A percentile compares a stretch with the other conserved stretches of the same genome.
phyloP scores from a whole-genome alignment of 441 rosid species.

The Rhodomyrtus psidioides region DNA sequence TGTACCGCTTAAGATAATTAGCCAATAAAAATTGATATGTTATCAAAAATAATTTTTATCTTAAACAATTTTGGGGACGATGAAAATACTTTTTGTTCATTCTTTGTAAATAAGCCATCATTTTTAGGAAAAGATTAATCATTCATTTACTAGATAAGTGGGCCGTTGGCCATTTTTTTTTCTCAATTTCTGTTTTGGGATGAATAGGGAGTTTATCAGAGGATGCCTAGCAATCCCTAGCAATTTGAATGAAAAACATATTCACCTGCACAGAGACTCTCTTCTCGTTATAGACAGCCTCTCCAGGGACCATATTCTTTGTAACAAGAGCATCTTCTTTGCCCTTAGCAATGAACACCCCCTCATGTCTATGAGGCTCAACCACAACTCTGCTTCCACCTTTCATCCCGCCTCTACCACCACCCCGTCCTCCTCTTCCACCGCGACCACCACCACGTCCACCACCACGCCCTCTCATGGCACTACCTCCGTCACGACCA shows the following conservation, averaged over 20 bases:
- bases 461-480: slow-evolving; percentile 22
- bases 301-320: slow-evolving; percentile 89
- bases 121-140: too few species aligned
- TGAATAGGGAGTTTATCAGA: neutral
- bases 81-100: too few species aligned
- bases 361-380: slow-evolving; percentile 91
- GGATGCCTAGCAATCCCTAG: neutral
- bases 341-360: slow-evolving; percentile 88
- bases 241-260: neutral
- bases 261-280: slow-evolving; percentile 77
- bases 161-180: neutral
- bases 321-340: slow-evolving; percentile 97
- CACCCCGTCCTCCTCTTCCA: slow-evolving; percentile 24
- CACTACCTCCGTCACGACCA: slow-evolving; percentile 28
- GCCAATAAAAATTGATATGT: too few species aligned
- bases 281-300: slow-evolving; percentile 94
- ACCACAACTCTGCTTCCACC: slow-evolving; percentile 89
- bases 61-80: too few species aligned
- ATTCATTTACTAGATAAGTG: neutral
- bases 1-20: too few species aligned
- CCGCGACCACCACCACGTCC: slow-evolving; percentile 38
- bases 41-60: too few species aligned
- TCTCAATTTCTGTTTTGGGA: neutral
- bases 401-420: slow-evolving; percentile 75
- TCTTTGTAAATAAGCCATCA: too few species aligned